phyloP scores from a whole-genome alignment of 371 early-diverging fungal species.

The Sporodiniella umbellata region DNA sequence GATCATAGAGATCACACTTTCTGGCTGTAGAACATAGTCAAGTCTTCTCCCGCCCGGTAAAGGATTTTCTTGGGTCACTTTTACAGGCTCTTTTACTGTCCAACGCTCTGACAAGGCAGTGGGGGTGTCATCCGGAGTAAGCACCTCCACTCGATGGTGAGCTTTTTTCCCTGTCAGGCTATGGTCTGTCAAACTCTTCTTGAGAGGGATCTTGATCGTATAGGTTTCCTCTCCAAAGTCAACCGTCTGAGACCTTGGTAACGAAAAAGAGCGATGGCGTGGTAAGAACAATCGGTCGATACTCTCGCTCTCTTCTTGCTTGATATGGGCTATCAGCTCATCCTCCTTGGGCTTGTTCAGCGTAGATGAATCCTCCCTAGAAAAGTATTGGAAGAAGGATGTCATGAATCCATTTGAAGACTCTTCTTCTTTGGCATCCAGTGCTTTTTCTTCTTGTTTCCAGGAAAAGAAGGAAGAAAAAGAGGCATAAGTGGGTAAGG shows the following conservation, averaged over 20 bases:
- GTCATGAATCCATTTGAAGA: conserved; percentile 15
- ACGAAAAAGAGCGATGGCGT: too few relatives aligned
- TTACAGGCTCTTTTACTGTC: too few relatives aligned
- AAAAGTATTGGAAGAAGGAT: conserved; percentile 26
- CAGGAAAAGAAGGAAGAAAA: conserved; percentile 42
- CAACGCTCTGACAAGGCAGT: too few relatives aligned
- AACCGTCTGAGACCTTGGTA: conserved; percentile 13
- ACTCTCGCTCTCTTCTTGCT: too few relatives aligned
- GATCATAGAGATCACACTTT: conserved; percentile 51
- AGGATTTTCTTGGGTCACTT: too few relatives aligned
- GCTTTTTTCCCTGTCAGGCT: background rate
- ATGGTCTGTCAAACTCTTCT: conserved; percentile 12
- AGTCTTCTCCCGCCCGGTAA: conserved; percentile 33
- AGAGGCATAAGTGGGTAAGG: conserved; percentile 30
- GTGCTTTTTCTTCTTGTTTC: conserved; percentile 18
- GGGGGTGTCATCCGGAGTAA: too few relatives aligned
- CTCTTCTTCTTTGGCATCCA: conserved; percentile 7
- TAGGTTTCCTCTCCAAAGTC: background rate
- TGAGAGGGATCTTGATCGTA: background rate
- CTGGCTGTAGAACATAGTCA: conserved; percentile 46
- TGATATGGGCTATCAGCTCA: background rate
- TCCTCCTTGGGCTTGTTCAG: conserved; percentile 10
- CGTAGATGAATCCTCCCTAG: conserved; percentile 7
- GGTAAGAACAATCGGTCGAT: too few relatives aligned
- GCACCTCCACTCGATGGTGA: conserved; percentile 44